Percentiles rank a stretch among this genome's conserved stretches.
phyloP scores from a whole-genome alignment of 305 asterid genomes.

The Salvia sclarea region DNA sequence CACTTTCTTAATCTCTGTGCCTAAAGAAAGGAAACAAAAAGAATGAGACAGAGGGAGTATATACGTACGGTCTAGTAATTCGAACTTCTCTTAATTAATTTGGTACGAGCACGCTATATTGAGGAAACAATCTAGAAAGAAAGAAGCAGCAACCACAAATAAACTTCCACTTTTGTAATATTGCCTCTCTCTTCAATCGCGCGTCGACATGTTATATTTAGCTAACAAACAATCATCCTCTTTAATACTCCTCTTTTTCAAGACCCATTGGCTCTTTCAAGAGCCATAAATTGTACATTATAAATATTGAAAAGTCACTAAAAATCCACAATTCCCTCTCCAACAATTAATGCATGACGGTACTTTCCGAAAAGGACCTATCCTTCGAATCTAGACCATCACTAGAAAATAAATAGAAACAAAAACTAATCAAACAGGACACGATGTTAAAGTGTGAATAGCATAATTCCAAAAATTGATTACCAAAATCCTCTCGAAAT shows the following conservation, averaged over 20 bases:
- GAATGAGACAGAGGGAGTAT: no score
- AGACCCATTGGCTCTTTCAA: conserved; percentile 27
- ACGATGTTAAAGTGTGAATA: not conserved
- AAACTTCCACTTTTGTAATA: no score
- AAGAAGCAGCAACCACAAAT: no score
- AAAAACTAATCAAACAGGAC: not conserved
- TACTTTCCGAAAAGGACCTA: conserved; percentile 17
- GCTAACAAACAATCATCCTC: conserved; percentile 34
- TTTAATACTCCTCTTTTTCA: conserved; percentile 28
- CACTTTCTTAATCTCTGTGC: no score
- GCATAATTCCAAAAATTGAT: not conserved
- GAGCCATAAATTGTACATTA: conserved; percentile 26
- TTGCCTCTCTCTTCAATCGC: no score
- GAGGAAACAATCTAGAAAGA: no score
- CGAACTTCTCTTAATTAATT: no score
- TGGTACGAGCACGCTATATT: no score
- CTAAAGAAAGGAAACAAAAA: no score
- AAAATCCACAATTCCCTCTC: conserved; percentile 2
- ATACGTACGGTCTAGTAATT: no score
- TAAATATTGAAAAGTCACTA: not conserved
- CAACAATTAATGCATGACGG: conserved; percentile 17
- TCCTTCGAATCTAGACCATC: conserved; percentile 43
- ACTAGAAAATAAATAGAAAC: not conserved
- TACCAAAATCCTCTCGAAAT: not conserved
- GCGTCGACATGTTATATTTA: conserved; percentile 28